These are phyloP conservation scores for Lithospermum erythrorhizon DNA, from an alignment of 257 asterid species.

Conservation along the genomic window DNA sequence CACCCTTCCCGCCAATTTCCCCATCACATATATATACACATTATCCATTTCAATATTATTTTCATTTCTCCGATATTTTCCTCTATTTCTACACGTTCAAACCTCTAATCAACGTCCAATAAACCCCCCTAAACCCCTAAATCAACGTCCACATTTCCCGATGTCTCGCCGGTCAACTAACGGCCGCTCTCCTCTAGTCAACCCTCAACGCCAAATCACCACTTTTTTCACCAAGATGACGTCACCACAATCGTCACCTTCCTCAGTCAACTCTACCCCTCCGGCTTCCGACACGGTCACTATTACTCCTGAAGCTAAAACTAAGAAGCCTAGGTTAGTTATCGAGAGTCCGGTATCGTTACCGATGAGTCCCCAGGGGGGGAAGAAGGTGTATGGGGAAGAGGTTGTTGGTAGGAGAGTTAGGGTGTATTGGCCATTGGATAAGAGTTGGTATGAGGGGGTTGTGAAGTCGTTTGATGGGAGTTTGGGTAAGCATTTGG, in stretches of 20 bases:
- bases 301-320: slow-evolving; percentile 30
- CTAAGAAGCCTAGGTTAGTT: slow-evolving; percentile 40
- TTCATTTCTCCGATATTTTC: too few relatives aligned
- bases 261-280: slow-evolving; percentile 18
- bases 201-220: slow-evolving; percentile 78
- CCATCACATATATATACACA: too few relatives aligned
- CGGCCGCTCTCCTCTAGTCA: slow-evolving; percentile 85
- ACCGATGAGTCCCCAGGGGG: slow-evolving; percentile 17
- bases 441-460: slow-evolving; percentile 77
- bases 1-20: too few relatives aligned
- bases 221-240: slow-evolving; percentile 60
- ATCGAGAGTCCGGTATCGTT: slow-evolving; percentile 27
- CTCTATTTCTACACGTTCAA: too few relatives aligned
- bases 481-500: slow-evolving; percentile 64
- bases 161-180: slow-evolving; percentile 50
- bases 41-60: background rate
- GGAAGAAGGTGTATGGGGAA: slow-evolving; percentile 25
- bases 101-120: too few relatives aligned
- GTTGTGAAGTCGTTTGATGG: slow-evolving; percentile 53
- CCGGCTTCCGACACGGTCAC: slow-evolving; percentile 6
- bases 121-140: too few relatives aligned
- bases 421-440: slow-evolving; percentile 77
- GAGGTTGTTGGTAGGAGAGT: slow-evolving; percentile 55
- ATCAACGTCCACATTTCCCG: background rate
- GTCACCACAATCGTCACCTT: slow-evolving; percentile 9